Evolutionary conservation across 2,329 filamentous ascomycete genomes (phyloP), one percentile per base, ranked within the genome.

Genomic region (Sclerotinia borealis): DNA sequence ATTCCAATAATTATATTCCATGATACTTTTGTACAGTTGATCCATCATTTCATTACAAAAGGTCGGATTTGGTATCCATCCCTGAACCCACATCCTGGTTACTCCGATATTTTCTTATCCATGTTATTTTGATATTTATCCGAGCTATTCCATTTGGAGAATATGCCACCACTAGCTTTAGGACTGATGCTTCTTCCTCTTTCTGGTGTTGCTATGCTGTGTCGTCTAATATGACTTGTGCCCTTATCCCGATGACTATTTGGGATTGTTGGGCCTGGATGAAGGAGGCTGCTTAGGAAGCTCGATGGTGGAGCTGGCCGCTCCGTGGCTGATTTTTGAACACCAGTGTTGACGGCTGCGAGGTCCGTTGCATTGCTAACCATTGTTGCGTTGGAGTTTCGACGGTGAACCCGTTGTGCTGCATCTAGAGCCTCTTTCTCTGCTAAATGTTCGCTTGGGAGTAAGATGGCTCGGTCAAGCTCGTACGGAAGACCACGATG

Each of bases 401-500:
- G 67, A 60, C 67, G 63, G 13, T 65, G 55, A 4, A 59, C 41
- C 17, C 60, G 63, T n/a, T 61, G 31, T 5, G 61, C 49, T 10
- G 66, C 65, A 59, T 85, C 81, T 31, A 77, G 77, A 6, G 79
- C 79, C 68, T 89, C 87, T 63, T 83, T 84, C 66, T 83, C 77
- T 61, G 88, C 81, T 3, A 88, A 74, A n/a, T 81, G 80, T 66
- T 90, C 87, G 11, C 81, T 85, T 0, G 88, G 88, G 1, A 91
- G 79, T 1, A 91, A 75, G 61, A 91, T 88, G 36, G 88, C 88
- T 55, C 87, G 83, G 69, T 91, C 88, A 17, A 88, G 80, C 4
- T 85, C 85, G 70, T 89, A 89, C 0, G 87, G 87, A 4, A 90
- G 76, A 61, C 86, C 87, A 72, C 87, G 84, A 70, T 89, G 87